These are phyloP conservation scores for Pichia kluyveri DNA, from an alignment of 805 yeast species.

Conservation along the genomic window DNA sequence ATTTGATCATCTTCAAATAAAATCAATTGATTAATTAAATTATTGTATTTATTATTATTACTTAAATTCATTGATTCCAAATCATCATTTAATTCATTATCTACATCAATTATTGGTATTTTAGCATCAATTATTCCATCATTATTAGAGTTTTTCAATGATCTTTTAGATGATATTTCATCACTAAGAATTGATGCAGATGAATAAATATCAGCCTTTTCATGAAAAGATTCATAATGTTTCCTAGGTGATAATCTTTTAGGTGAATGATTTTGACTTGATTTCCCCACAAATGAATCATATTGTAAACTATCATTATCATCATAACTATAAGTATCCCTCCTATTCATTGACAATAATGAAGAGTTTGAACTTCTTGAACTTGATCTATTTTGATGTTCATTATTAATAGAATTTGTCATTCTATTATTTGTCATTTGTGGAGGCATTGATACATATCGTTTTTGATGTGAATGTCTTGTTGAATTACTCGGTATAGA, in stretches of 20 bases:
- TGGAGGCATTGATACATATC: neutral
- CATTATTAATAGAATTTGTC: neutral
- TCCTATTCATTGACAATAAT: neutral
- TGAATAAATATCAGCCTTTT: slow-evolving; percentile 12
- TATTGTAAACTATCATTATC: neutral
- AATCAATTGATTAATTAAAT: slow-evolving; percentile 12
- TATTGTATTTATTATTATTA: neutral
- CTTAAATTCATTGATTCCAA: neutral
- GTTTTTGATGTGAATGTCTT: neutral
- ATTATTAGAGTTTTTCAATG: neutral
- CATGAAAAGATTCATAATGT: neutral
- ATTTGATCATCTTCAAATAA: slow-evolving; percentile 11
- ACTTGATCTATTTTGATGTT: neutral
- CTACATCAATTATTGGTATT: slow-evolving; percentile 14
- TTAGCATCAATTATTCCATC: slow-evolving; percentile 3
- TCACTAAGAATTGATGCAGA: slow-evolving; percentile 10
- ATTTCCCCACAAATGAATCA: slow-evolving; percentile 1
- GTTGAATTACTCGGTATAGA: neutral
- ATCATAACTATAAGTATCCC: neutral
- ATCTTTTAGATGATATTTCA: neutral
- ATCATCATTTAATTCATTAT: neutral
- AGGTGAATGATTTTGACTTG: neutral
- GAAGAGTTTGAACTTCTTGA: neutral
- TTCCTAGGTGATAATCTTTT: neutral
- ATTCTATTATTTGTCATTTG: neutral